A percentile compares a stretch with the other conserved stretches of the same genome.
phyloP scores from a whole-genome alignment of 768 basidiomycete species.

The Phaffia australis region DNA sequence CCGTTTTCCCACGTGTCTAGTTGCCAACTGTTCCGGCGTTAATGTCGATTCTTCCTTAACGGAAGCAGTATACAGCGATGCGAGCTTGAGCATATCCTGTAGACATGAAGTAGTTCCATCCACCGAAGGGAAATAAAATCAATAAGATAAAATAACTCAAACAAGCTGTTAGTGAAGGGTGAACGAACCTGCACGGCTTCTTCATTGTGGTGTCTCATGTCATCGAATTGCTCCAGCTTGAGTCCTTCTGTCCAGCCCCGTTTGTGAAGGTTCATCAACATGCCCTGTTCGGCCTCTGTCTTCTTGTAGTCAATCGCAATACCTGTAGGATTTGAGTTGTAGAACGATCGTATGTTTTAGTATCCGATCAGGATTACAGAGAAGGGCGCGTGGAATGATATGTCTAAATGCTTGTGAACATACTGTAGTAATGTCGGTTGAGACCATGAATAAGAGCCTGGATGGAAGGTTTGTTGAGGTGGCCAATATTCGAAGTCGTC shows the following conservation, averaged over 20 bases:
- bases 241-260: conserved; percentile 98
- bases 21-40: conserved; percentile 84
- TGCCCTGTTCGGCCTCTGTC: conserved; percentile 93
- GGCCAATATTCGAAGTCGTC: conserved; percentile 95
- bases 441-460: conserved; percentile 55
- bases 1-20: conserved; percentile 92
- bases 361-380: neutral
- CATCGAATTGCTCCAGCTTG: conserved; percentile 76
- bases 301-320: conserved; percentile 97
- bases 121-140: no score
- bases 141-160: neutral
- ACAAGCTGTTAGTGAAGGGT: neutral
- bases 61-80: conserved; percentile 91
- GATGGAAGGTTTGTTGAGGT: conserved; percentile 98
- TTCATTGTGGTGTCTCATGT: conserved; percentile 80
- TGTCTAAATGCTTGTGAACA: neutral
- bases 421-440: conserved; percentile 28
- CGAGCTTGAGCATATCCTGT: conserved; percentile 87
- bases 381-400: neutral
- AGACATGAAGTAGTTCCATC: neutral
- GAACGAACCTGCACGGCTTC: conserved; percentile 76
- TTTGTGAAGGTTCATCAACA: conserved; percentile 99
- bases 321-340: conserved; percentile 27
- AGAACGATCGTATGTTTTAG: no score
- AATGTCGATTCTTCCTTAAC: conserved; percentile 97